Base-by-base conservation (phyloP, 345 rosid species). In the Eucalyptus victrix region DNA sequence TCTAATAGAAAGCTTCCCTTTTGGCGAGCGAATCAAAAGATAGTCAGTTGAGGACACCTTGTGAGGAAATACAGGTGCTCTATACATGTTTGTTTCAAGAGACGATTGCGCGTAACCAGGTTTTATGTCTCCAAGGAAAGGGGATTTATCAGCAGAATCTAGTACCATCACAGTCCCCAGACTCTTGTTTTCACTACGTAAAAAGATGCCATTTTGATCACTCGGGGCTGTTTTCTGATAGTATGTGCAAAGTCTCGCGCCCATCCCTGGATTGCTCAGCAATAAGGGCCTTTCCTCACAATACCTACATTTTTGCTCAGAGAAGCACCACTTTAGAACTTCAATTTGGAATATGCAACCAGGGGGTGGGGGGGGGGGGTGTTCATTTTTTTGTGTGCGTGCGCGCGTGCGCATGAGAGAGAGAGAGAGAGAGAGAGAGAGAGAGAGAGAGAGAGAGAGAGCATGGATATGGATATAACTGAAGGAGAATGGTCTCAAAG, bases 211-310 rank as follows among this genome's bases (percentile, higher is more conserved):
- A 88, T 88, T 88, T 94, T 98, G 99, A 92, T 97, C 99, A 81
- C 92, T 92, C 42, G 97, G 92, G 88, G 94, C 91, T 89, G 96
- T 92, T 90, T 97, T 98, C 93, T 95, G 99, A 94, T 96, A 96
- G 93, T 98, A 98, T 60, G 99, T 96, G 91, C 97, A 93, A 88
- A 98, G 88, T 90, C 95, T 97, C 34, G 99, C 99, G 90, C 99
- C 99, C 99, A 98, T 98, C 83, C 99, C 99, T 87, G 88, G 93
- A 93, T 95, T 98, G 93, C 96, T 95, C 92, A 98, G 93, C 91
- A 96, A 91, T 90, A 97, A 90, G 89, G 99, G 99, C 86, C 99
- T 96, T 94, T 97, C 99, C 95, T 98, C 99, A 54, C 99, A 98
- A 90, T 96, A 98, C 94, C 99, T 97, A 91, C 92, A 91, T 65